Percentiles rank a stretch among this genome's conserved stretches.
Evolutionary conservation across 1,284 basidiomycete genomes (phyloP).

Genomic region (Leccinum griseonigrum): DNA sequence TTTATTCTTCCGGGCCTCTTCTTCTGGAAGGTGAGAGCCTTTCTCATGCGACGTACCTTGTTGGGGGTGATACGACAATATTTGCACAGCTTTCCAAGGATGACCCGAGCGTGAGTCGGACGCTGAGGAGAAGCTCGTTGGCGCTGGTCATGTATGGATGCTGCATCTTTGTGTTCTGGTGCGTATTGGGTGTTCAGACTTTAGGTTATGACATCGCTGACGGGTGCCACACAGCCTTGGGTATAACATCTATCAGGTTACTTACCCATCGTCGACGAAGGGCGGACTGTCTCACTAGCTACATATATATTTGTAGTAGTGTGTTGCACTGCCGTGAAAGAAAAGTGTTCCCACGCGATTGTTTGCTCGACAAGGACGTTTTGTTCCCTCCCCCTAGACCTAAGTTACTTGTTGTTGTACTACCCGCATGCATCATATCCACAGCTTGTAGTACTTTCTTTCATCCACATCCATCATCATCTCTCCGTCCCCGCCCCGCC

Average conservation of each 20-base stretch:
- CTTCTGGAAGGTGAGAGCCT: slow-evolving; percentile 68
- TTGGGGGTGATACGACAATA: slow-evolving; percentile 4
- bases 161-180: slow-evolving; percentile 88
- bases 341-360: slow-evolving; percentile 26
- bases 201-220: slow-evolving; percentile 7
- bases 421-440: slow-evolving; percentile 21
- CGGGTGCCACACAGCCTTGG: slow-evolving; percentile 48
- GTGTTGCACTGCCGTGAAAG: slow-evolving; percentile 14
- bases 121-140: slow-evolving; percentile 61
- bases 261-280: slow-evolving; percentile 30
- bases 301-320: slow-evolving; percentile 5
- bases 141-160: slow-evolving; percentile 74
- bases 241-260: slow-evolving; percentile 71
- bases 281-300: slow-evolving; percentile 9
- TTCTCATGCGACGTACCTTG: slow-evolving; percentile 10
- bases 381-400: slow-evolving; percentile 28
- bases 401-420: background rate
- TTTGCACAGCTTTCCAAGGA: slow-evolving; percentile 64
- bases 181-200: slow-evolving; percentile 32
- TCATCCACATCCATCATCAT: slow-evolving; percentile 7
- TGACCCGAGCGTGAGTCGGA: slow-evolving; percentile 57
- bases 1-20: slow-evolving; percentile 94
- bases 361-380: background rate
- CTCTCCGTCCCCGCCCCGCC: slow-evolving; percentile 9
- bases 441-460: slow-evolving; percentile 11